Evolutionary conservation across 495 filamentous ascomycete genomes (phyloP).

Genomic region (Sordaria brevicollis): DNA sequence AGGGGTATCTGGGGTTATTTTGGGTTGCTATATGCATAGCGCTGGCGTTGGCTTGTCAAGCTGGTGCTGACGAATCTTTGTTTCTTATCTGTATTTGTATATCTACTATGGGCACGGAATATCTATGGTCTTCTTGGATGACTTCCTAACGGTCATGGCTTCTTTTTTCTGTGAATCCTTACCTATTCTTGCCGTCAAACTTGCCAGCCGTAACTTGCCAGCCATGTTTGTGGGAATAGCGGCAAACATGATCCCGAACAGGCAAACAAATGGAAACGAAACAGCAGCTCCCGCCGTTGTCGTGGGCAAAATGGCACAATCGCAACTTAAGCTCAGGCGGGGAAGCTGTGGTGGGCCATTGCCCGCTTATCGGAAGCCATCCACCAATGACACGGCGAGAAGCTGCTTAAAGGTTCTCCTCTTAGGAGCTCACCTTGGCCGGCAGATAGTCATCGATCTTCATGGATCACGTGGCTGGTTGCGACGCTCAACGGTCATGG

Average conservation of each 20-base stretch:
- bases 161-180: not conserved
- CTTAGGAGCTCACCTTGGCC: not conserved
- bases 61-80: not conserved
- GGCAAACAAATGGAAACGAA: not conserved
- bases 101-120: not conserved
- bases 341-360: not conserved
- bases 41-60: constrained; percentile 22
- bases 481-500: too few species aligned
- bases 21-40: constrained; percentile 28
- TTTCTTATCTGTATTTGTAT: not conserved
- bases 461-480: constrained; percentile 19
- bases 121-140: not conserved
- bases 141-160: not conserved
- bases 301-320: not conserved
- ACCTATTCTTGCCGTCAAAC: not conserved
- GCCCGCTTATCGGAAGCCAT: not conserved
- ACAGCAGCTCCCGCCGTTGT: not conserved
- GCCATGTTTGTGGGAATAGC: not conserved
- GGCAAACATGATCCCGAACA: not conserved
- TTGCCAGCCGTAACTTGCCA: not conserved
- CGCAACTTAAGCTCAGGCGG: not conserved
- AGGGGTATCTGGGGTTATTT: not conserved
- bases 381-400: not conserved
- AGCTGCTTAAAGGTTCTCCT: not conserved
- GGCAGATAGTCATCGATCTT: not conserved